Conservation (phyloP, 2,329 filamentous ascomycete genomes). For the Diaporthe nobilis region DNA sequence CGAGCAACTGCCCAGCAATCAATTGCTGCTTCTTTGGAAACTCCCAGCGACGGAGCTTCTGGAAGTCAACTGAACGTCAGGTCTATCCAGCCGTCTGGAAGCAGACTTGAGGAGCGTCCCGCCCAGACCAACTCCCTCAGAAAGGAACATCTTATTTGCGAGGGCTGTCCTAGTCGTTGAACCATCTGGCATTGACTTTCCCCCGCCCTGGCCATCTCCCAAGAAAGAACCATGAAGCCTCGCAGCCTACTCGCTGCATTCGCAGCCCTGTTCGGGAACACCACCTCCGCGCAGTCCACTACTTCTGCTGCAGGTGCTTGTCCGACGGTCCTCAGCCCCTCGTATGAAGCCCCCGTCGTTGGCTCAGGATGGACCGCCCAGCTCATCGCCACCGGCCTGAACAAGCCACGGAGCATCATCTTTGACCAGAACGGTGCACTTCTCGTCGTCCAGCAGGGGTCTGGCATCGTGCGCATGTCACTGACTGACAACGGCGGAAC, state of each 20-base stretch:
- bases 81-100: background rate
- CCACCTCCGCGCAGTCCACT: slow-evolving; percentile 28
- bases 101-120: background rate
- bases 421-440: slow-evolving; percentile 62
- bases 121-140: background rate
- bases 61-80: background rate
- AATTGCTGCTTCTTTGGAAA: background rate
- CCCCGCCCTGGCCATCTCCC: background rate
- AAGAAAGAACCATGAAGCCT: background rate
- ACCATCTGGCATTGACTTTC: background rate
- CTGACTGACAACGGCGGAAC: slow-evolving; percentile 59
- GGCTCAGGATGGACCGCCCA: slow-evolving; percentile 53
- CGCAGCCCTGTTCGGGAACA: background rate
- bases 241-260: background rate
- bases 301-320: slow-evolving; percentile 43
- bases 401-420: slow-evolving; percentile 59
- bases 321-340: slow-evolving; percentile 45
- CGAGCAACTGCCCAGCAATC: background rate
- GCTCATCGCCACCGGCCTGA: slow-evolving; percentile 51
- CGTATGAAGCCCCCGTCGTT: slow-evolving; percentile 49
- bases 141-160: too few relatives aligned
- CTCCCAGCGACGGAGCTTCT: background rate
- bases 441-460: slow-evolving; percentile 60
- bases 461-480: slow-evolving; percentile 57
- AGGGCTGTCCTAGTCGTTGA: background rate